A percentile compares a stretch with the other conserved stretches of the same genome.
Conservation (phyloP, 805 yeast genomes). For the Maudiozyma turicensis region DNA sequence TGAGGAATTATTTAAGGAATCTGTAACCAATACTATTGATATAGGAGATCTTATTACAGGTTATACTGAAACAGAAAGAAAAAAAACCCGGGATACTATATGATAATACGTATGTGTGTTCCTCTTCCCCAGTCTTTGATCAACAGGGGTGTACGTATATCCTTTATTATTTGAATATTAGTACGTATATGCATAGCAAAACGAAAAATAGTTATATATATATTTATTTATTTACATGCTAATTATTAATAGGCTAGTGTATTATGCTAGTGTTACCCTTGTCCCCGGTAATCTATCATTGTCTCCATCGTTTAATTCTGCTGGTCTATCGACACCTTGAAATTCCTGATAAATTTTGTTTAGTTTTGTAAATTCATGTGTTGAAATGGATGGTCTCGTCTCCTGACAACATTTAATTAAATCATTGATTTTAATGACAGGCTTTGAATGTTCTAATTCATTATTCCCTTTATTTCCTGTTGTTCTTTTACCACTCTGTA, state of each 20-base stretch:
- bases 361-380: constrained; percentile 56
- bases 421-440: not conserved
- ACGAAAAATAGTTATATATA: too few species aligned
- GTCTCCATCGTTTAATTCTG: constrained; percentile 79
- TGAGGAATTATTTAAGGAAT: too few species aligned
- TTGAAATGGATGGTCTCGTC: constrained; percentile 85
- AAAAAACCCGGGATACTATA: too few species aligned
- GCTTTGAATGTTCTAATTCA: not conserved
- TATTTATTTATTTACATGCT: not conserved
- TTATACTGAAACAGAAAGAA: too few species aligned
- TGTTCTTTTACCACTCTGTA: too few species aligned
- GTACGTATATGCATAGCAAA: too few species aligned
- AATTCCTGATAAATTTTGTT: constrained; percentile 59
- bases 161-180: too few species aligned
- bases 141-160: too few species aligned
- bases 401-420: constrained; percentile 29
- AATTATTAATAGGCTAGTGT: not conserved
- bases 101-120: too few species aligned
- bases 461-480: not conserved
- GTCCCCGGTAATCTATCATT: constrained; percentile 47
- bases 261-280: constrained; percentile 68
- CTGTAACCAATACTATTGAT: too few species aligned
- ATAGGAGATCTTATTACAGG: too few species aligned
- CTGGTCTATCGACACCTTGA: constrained; percentile 59
- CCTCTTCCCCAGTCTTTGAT: too few species aligned